Base-by-base conservation (phyloP, 352 stramenopile species). In the Thraustochytrium striatum region DNA sequence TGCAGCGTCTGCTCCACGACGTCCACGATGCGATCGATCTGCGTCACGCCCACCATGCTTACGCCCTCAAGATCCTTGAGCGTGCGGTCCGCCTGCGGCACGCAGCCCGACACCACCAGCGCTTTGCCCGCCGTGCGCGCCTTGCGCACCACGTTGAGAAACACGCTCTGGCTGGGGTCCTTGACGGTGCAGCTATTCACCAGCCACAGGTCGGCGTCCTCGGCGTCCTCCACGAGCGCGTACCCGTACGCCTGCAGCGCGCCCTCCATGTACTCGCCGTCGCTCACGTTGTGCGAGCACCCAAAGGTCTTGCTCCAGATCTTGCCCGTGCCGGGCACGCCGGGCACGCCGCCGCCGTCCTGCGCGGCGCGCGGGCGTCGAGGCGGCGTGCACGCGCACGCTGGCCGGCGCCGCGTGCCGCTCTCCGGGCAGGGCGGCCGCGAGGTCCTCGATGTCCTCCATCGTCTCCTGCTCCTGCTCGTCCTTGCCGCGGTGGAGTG, bases 171-270 rank as follows among this genome's bases (percentile, higher is more conserved):
- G n/a, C 86, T 93, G 39, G 92, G 92, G 81, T 96, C 91, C 81
- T 97, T 97, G 53, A 97, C 92, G 5, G 92, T 97, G 85, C 92
- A 97, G 83, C 89, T 95, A 72, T 96, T 96, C 30, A 97, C 82
- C 28, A 97, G 85, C 90, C 90, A 96, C 59, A 94, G 84, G 72
- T 95, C 89, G 19, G 91, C 91, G 19, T 87, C 84, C 44, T 93
- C 85, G 7, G 87, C 73, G 52, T 89, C 85, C 33, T 92, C 85
- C 8, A 11, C 28, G 83, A 95, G 91, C 2, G 83, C 86, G 80
- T 96, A 97, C 53, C 92, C 92, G 84, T 96, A 95, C 83, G 88
- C 91, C 52, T 86, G 84, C 35, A 97, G 83, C 72, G 94, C 84
- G 53, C 92, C 92, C 72, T 82, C 86, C 92, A 97, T 97, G 85